These are phyloP conservation scores for Neurospora sp. DNA, from an alignment of 495 filamentous ascomycete species.

Conservation along the genomic window DNA sequence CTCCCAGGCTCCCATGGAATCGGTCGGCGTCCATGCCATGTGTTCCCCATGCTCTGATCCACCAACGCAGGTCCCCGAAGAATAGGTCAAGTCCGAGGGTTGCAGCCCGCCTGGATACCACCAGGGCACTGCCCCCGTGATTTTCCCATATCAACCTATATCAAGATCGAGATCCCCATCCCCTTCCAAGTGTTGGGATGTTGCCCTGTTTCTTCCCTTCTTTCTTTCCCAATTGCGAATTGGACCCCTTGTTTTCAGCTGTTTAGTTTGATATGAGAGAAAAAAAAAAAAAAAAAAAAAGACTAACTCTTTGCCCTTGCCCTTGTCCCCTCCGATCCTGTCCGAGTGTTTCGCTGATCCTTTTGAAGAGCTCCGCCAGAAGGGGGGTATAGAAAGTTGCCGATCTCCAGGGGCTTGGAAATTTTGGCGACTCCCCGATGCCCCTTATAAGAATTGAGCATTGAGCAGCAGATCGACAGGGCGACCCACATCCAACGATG, in stretches of 20 bases:
- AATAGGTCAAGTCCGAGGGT: not conserved
- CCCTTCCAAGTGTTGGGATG: not conserved
- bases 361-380: not conserved
- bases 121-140: not conserved
- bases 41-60: not conserved
- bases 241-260: not conserved
- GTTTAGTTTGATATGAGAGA: not conserved
- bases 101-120: not conserved
- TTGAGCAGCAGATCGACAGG: not conserved
- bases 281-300: not conserved
- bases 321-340: not conserved
- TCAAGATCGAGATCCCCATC: not conserved
- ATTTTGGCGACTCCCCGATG: not conserved
- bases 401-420: not conserved
- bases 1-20: not conserved
- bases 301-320: not conserved
- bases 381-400: not conserved
- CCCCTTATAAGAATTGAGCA: not conserved
- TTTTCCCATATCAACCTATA: not conserved
- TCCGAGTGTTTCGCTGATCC: not conserved
- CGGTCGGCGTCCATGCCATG: not conserved
- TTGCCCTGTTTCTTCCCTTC: not conserved
- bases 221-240: not conserved
- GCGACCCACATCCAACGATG: not conserved
- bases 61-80: not conserved